Percentiles rank a stretch among this genome's conserved stretches.
Evolutionary conservation across 2,329 filamentous ascomycete genomes (phyloP).

Genomic region (Verticillium isaacii): DNA sequence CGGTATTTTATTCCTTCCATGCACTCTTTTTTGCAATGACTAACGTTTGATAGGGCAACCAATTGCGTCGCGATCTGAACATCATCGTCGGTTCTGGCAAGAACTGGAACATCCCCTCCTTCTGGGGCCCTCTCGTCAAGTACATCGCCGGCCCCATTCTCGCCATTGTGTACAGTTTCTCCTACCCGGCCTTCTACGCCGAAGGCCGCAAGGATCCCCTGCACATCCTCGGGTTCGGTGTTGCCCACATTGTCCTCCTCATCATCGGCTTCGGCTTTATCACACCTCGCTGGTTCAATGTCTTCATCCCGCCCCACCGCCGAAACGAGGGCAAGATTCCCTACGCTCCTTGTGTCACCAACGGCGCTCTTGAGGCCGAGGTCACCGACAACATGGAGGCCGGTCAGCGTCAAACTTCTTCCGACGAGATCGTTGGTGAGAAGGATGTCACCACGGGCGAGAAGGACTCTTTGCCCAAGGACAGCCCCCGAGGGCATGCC

Average conservation of each 20-base stretch:
- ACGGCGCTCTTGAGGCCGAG: conserved; percentile 10
- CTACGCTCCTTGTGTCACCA: conserved; percentile 13
- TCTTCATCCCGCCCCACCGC: conserved; percentile 43
- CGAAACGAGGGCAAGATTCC: conserved; percentile 36
- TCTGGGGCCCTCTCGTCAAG: conserved; percentile 45
- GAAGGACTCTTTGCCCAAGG: background rate
- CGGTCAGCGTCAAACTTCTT: background rate
- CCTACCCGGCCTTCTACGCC: conserved; percentile 42
- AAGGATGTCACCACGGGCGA: background rate
- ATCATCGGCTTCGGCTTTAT: conserved; percentile 43
- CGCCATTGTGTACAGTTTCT: conserved; percentile 46
- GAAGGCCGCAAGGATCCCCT: conserved; percentile 42
- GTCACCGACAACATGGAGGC: conserved; percentile 3
- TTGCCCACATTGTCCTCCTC: conserved; percentile 41
- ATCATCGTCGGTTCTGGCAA: conserved; percentile 45
- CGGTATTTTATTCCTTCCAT: conserved; percentile 32
- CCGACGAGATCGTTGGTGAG: background rate
- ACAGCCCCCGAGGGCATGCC: background rate
- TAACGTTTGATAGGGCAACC: conserved; percentile 39
- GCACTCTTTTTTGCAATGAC: background rate
- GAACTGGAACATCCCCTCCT: conserved; percentile 51
- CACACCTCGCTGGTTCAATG: conserved; percentile 48
- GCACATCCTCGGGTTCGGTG: conserved; percentile 43
- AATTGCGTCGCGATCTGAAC: conserved; percentile 51
- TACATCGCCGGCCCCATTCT: conserved; percentile 45